phyloP scores from a whole-genome alignment of 228 moss, liverwort and hornwort genomes.

The Sphagnum magellanicum region DNA sequence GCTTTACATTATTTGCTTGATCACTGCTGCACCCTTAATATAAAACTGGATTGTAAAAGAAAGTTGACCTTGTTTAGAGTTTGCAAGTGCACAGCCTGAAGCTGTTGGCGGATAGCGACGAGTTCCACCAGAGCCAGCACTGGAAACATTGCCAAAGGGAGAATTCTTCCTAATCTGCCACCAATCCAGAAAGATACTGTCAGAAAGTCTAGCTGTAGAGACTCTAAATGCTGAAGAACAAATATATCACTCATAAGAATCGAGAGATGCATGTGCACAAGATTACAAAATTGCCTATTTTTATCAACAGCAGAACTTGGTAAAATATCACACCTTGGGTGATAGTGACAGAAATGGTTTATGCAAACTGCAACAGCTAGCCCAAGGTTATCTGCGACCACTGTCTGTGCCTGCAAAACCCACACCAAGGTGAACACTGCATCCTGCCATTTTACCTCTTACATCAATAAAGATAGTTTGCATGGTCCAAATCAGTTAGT shows the following conservation, averaged over 20 bases:
- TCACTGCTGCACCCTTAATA: no score
- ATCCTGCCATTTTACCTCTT: neutral
- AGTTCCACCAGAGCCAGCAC: slow-evolving; percentile 55
- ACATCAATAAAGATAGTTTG: no score
- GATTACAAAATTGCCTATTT: no score
- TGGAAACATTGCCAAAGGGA: slow-evolving; percentile 58
- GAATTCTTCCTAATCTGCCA: slow-evolving; percentile 36
- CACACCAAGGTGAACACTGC: neutral
- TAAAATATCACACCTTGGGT: slow-evolving; percentile 15
- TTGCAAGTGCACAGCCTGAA: slow-evolving; percentile 77
- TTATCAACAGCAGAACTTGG: no score
- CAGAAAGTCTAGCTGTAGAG: no score
- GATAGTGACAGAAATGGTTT: slow-evolving; percentile 36
- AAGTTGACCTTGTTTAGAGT: slow-evolving; percentile 75
- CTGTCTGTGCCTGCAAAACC: slow-evolving; percentile 75
- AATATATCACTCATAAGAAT: no score
- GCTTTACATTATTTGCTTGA: neutral
- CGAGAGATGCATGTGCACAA: no score
- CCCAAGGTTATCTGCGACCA: slow-evolving; percentile 85
- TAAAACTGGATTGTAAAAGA: neutral
- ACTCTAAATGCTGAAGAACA: no score
- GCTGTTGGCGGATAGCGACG: slow-evolving; percentile 75
- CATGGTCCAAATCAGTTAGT: no score
- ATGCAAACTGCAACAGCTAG: slow-evolving; percentile 75
- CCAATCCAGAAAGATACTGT: neutral